A percentile compares a stretch with the other conserved stretches of the same genome.
Evolutionary conservation across 169 alveolate genomes (phyloP).

Genomic region (Blepharisma undulans): DNA sequence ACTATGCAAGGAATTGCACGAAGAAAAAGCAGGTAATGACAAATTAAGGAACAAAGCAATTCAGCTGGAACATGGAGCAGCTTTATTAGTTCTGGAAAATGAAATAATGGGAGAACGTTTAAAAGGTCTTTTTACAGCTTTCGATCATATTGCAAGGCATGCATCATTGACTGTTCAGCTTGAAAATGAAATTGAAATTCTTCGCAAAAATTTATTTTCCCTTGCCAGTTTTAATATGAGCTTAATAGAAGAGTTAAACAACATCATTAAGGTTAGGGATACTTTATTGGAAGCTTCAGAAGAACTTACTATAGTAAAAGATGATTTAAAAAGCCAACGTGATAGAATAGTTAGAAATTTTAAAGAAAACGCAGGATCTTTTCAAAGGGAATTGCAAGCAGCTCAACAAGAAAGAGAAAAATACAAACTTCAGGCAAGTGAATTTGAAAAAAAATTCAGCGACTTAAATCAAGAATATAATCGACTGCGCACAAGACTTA

Average conservation of each 20-base stretch:
- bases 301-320: background rate
- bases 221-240: background rate
- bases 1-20: constrained; percentile 26
- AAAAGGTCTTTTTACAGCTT: constrained; percentile 8
- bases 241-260: background rate
- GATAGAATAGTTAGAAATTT: background rate
- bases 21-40: constrained; percentile 44
- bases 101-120: constrained; percentile 48
- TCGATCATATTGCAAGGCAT: background rate
- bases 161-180: background rate
- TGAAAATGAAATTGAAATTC: background rate
- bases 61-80: background rate
- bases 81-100: constrained; percentile 31
- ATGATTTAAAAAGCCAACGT: background rate
- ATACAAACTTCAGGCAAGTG: background rate
- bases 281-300: background rate
- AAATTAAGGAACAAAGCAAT: constrained; percentile 21
- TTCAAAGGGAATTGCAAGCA: background rate
- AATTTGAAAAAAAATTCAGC: background rate
- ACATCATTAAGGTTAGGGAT: background rate
- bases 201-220: background rate
- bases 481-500: background rate
- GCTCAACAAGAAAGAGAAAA: background rate
- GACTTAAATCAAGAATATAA: background rate
- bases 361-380: background rate